phyloP scores from a whole-genome alignment of 108 stramenopile genomes.

The Cyclotella atomus region DNA sequence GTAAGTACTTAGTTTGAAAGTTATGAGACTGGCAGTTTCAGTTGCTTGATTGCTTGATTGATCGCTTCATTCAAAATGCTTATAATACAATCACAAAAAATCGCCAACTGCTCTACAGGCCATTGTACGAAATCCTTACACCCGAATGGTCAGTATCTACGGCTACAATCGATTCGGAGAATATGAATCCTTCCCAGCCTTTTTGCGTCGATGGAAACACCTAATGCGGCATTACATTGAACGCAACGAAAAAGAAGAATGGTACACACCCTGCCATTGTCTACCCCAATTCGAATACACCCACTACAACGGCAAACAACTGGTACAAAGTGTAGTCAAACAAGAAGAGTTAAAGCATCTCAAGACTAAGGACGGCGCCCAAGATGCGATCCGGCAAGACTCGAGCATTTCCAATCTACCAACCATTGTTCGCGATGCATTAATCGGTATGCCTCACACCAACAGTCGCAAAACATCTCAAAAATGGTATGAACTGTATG shows the following conservation, averaged over 20 bases:
- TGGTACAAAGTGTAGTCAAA: conserved; percentile 61
- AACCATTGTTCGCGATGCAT: conserved; percentile 43
- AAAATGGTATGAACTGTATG: conserved; percentile 62
- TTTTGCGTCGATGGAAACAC: conserved; percentile 54
- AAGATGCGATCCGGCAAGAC: conserved; percentile 24
- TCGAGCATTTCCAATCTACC: conserved; percentile 43
- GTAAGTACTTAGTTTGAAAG: too few species aligned
- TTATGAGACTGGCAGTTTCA: too few species aligned
- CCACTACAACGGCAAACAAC: conserved; percentile 52
- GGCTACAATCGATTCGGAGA: conserved; percentile 67
- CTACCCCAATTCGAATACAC: conserved; percentile 69
- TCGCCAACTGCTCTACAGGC: too few species aligned
- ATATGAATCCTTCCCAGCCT: conserved; percentile 52
- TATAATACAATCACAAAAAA: too few species aligned
- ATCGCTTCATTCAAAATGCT: too few species aligned
- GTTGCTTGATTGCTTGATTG: too few species aligned
- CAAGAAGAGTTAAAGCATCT: conserved; percentile 66
- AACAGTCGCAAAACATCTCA: conserved; percentile 47
- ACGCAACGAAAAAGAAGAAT: conserved; percentile 62
- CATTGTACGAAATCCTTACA: conserved; percentile 73
- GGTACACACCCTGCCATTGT: conserved; percentile 65
- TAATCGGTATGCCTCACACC: conserved; percentile 58
- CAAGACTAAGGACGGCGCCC: conserved; percentile 47
- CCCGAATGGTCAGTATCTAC: conserved; percentile 69
- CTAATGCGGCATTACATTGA: conserved; percentile 56